A percentile compares a stretch with the other conserved stretches of the same genome.
phyloP scores from a whole-genome alignment of 2,329 filamentous ascomycete genomes.

The Leptographium flavum region DNA sequence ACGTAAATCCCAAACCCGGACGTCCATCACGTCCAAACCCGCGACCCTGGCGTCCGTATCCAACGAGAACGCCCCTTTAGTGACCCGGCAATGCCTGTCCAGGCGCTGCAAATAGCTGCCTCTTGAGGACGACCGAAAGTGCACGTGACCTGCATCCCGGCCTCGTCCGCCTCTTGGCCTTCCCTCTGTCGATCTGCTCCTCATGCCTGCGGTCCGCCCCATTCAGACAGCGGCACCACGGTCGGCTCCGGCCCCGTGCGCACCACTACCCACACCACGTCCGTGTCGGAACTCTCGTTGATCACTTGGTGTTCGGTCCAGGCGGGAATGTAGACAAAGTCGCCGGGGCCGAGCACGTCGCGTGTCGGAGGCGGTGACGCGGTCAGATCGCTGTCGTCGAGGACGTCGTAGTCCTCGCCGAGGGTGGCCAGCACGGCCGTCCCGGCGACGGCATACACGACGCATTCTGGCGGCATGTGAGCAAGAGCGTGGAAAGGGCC shows the following conservation, averaged over 20 bases:
- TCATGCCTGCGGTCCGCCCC: constrained; percentile 35
- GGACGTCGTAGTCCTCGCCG: constrained; percentile 23
- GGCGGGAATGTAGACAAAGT: constrained; percentile 56
- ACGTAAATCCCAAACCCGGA: too few species aligned
- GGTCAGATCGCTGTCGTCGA: constrained; percentile 26
- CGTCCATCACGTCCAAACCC: too few species aligned
- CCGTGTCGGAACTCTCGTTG: constrained; percentile 42
- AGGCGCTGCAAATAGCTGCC: too few species aligned
- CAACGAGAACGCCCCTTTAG: too few species aligned
- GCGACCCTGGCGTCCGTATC: too few species aligned
- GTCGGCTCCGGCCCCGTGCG: constrained; percentile 46
- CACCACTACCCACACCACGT: constrained; percentile 52
- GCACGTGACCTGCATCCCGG: background rate
- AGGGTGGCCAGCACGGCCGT: constrained; percentile 45
- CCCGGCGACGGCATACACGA: constrained; percentile 51
- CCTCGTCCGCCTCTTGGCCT: background rate
- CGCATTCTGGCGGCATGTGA: constrained; percentile 36
- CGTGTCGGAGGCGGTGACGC: constrained; percentile 27
- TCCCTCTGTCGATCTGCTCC: too few species aligned
- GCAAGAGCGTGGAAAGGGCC: background rate
- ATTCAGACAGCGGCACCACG: constrained; percentile 47
- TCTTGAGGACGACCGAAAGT: too few species aligned
- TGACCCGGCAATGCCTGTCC: too few species aligned
- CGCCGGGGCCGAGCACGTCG: constrained; percentile 44
- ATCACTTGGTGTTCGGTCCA: constrained; percentile 58